Evolutionary conservation across 768 basidiomycete species (phyloP), one percentile per base, ranked within the genome.

Genomic region (Pulveroboletus frians): DNA sequence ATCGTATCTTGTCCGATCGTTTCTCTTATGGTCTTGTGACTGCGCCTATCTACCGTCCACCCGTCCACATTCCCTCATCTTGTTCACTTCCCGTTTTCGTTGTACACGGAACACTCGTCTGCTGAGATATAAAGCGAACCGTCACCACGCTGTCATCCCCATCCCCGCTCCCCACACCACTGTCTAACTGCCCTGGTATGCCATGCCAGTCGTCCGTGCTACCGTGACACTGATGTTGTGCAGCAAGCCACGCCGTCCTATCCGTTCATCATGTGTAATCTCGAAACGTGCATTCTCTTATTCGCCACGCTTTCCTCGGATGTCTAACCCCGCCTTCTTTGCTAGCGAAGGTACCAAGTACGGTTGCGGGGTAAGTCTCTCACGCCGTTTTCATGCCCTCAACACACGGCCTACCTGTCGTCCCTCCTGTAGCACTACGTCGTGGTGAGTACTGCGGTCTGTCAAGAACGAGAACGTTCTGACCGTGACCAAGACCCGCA

Each of bases 301-400:
- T 47, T 60, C 39, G 50, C 51, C 52, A 31, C 51, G 23, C 30
- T 53, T 15, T 51, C 47, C 55, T 62, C 40, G 47, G 49, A 35
- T 54, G 39, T 36, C 60, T 66, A 43, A 69, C 61, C 58, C 55
- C 65, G 50, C 49, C 52, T 53, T 56, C 39, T 59, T 49, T 48
- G 49, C 34, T 71, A 88, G 86, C 60, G 83, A 86, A 76, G 87
- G 84, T 55, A 82, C 77, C 53, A 80, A 81, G 71, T 74, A 81
- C 61, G 85, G 83, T 62, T 90, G 88, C 65, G 87, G 87, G 64
- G 66, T 60, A 66, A 66, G 60, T 55, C 20, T 63, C 56, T 50
- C 67, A 61, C 67, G 66, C 60, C 9, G 6, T 46, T 47, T 27
- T 34, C 13, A 26, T 45, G 36, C 17, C 34, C 40, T 29, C 9